Evolutionary conservation across 176 grass and related monocot species (phyloP).

Genomic region (Poa annua): DNA sequence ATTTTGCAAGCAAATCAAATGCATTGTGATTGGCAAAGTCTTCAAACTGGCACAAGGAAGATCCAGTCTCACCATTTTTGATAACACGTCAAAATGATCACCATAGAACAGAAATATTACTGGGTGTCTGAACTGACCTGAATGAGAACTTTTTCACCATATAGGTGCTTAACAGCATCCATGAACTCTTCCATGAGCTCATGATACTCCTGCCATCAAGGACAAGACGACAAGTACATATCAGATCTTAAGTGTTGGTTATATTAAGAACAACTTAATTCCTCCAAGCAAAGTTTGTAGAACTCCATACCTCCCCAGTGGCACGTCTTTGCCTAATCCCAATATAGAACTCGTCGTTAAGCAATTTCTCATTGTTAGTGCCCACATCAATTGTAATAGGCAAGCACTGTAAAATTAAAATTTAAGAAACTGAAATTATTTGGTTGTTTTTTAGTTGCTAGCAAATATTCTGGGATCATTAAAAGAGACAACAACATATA

Average conservation of each 20-base stretch:
- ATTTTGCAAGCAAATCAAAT: constrained; percentile 93
- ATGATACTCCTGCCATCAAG: constrained; percentile 74
- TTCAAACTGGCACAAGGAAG: constrained; percentile 79
- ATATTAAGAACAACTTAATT: constrained; percentile 6
- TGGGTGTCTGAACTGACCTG: constrained; percentile 56
- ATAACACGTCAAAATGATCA: constrained; percentile 17
- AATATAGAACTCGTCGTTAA: constrained; percentile 96
- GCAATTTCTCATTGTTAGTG: constrained; percentile 82
- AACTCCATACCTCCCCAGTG: constrained; percentile 70
- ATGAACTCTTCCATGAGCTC: constrained; percentile 95
- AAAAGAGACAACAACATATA: neutral
- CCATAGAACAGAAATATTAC: constrained; percentile 17
- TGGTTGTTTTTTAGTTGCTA: constrained; percentile 23
- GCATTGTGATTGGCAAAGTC: constrained; percentile 99
- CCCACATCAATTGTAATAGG: constrained; percentile 98
- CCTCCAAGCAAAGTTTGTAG: neutral
- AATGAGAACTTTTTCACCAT: constrained; percentile 97
- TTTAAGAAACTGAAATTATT: neutral
- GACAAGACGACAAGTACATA: constrained; percentile 31
- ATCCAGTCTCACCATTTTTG: constrained; percentile 33
- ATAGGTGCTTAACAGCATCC: constrained; percentile 85
- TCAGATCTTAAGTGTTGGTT: constrained; percentile 36
- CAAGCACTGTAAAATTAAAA: constrained; percentile 72
- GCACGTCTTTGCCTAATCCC: constrained; percentile 88
- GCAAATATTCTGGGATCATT: neutral